Evolutionary conservation across 306 rosid species (phyloP).

Genomic region (Psophocarpus tetragonolobus): DNA sequence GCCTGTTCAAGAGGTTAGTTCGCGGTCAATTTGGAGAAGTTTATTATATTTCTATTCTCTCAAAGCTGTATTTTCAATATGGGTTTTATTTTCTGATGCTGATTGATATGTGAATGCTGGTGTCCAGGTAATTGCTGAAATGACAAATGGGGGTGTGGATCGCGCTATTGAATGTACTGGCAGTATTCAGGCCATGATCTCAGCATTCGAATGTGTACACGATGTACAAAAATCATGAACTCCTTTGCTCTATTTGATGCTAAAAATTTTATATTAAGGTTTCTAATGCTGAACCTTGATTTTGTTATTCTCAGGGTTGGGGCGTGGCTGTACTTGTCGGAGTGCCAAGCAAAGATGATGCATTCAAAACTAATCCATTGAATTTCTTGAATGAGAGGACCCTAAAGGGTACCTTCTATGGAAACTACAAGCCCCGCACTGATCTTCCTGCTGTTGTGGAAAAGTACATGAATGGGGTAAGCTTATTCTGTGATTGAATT

Average conservation of each 20-base stretch:
- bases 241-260: neutral
- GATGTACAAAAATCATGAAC: conserved; percentile 52
- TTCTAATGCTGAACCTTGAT: neutral
- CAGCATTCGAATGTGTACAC: conserved; percentile 94
- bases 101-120: conserved; percentile 28
- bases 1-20: conserved; percentile 75
- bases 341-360: conserved; percentile 82
- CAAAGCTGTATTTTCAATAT: neutral
- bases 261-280: neutral
- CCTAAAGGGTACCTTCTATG: conserved; percentile 88
- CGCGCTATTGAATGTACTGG: conserved; percentile 89
- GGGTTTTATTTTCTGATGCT: neutral
- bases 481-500: neutral
- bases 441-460: conserved; percentile 82
- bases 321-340: conserved; percentile 95
- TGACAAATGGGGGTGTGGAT: conserved; percentile 93
- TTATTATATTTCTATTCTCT: neutral
- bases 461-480: conserved; percentile 66
- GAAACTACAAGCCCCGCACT: conserved; percentile 83
- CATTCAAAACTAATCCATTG: conserved; percentile 77
- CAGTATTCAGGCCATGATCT: conserved; percentile 83
- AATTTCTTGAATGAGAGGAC: conserved; percentile 82
- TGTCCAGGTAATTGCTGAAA: conserved; percentile 70
- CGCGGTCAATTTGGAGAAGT: neutral
- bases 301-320: conserved; percentile 67